Percentiles rank a stretch among this genome's conserved stretches.
Evolutionary conservation across 345 rosid species (phyloP).

Genomic region (Acer yangbiense): DNA sequence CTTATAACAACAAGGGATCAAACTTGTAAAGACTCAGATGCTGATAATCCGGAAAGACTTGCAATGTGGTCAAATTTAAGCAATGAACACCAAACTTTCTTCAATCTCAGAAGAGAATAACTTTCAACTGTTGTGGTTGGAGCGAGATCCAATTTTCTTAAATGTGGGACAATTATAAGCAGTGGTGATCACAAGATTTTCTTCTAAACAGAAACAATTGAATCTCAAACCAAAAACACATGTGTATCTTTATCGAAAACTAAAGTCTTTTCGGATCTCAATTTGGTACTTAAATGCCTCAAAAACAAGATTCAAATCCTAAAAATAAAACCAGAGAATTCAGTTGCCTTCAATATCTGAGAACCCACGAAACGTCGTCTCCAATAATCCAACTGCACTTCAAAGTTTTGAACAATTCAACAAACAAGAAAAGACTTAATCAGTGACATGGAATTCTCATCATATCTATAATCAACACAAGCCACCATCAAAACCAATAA

Average conservation of each 20-base stretch:
- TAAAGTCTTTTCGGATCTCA: slow-evolving; percentile 4
- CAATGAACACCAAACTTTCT: not conserved
- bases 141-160: not conserved
- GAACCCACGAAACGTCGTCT: slow-evolving; percentile 22
- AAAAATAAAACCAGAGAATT: not conserved
- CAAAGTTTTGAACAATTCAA: not conserved
- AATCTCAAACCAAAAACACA: not conserved
- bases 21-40: not conserved
- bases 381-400: slow-evolving; percentile 26
- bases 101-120: not conserved
- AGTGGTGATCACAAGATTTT: not conserved
- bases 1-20: not conserved
- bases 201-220: not conserved
- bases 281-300: not conserved
- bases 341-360: not conserved
- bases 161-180: not conserved
- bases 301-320: slow-evolving; percentile 4
- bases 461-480: not conserved
- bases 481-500: not conserved
- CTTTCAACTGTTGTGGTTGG: not conserved
- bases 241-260: not conserved
- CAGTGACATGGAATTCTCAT: not conserved
- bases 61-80: not conserved
- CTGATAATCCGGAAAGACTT: not conserved
- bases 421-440: not conserved